phyloP scores from a whole-genome alignment of 108 stramenopile species.

The Pseudonitzschia delicatissima region DNA sequence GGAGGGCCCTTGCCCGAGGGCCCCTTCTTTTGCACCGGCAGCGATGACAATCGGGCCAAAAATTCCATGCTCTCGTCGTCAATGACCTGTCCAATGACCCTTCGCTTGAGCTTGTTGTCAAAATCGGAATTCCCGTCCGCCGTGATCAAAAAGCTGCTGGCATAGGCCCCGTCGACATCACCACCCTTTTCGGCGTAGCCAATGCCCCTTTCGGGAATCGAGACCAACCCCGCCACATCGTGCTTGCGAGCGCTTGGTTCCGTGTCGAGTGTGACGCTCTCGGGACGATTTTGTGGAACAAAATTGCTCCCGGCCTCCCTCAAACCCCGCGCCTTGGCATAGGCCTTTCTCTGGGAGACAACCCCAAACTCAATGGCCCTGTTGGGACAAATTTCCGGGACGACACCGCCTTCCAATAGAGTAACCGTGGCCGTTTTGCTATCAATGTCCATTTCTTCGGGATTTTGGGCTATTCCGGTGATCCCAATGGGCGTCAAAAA shows the following conservation, averaged over 20 bases:
- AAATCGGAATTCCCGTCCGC: conserved; percentile 39
- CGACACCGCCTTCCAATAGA: conserved; percentile 32
- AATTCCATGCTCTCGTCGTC: conserved; percentile 66
- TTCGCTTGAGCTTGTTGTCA: conserved; percentile 35
- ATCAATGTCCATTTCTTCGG: conserved; percentile 38
- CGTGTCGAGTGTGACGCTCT: not conserved
- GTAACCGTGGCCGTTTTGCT: conserved; percentile 24
- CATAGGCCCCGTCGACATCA: conserved; percentile 51
- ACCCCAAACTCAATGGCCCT: conserved; percentile 66
- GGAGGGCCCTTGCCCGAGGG: conserved; percentile 38
- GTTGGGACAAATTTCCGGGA: conserved; percentile 43
- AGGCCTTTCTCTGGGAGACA: conserved; percentile 57
- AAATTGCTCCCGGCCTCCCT: conserved; percentile 44
- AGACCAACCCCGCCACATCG: conserved; percentile 54
- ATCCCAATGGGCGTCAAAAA: conserved; percentile 39
- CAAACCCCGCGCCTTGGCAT: conserved; percentile 44
- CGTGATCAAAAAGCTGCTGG: conserved; percentile 58
- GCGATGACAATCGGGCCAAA: conserved; percentile 51
- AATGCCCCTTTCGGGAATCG: conserved; percentile 61
- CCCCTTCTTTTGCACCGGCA: conserved; percentile 51
- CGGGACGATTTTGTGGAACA: conserved; percentile 59
- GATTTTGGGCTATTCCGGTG: conserved; percentile 32
- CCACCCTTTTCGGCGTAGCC: conserved; percentile 53
- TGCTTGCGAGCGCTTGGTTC: conserved; percentile 42
- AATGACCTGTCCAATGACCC: conserved; percentile 68